Evolutionary conservation across 1,284 basidiomycete species (phyloP), one percentile per base, ranked within the genome.

Genomic region (Moniliella sp.): DNA sequence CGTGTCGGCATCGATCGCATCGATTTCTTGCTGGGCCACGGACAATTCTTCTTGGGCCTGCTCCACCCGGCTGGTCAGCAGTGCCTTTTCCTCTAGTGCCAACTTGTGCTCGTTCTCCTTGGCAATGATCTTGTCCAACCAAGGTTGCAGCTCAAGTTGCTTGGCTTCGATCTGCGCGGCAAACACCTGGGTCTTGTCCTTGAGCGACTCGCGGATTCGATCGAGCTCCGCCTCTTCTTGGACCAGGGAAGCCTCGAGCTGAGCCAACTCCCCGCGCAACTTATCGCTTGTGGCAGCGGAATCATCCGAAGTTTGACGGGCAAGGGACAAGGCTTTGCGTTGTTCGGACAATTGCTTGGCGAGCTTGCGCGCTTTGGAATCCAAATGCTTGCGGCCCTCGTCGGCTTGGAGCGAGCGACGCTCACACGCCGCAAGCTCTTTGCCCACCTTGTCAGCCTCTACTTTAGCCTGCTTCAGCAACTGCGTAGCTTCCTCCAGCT

Each of bases 131-230:
- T 91, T 79, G 23, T 74, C 71, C 2, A 74, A 77, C 88, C 88
- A 94, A 0, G 88, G 91, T 50, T 84, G 77, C 4, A 94, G 72
- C 47, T 94, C 88, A 43, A 75, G 77, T 64, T 97, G 91, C 59
- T 91, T 82, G 16, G 64, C 69, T 57, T 94, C 82, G 43, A 97
- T 93, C 61, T 91, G 73, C 34, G 78, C 75, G 35, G 86, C 78
- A 66, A 88, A 93, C 9, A 74, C 75, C 48, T 86, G 80, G 0
- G 88, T 94, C 64, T 93, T 94, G 62, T 82, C 83, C 66, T 83
- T 88, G 43, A 97, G 65, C 39, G 78, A 75, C 47, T 94, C 84
- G 18, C 76, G 73, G 36, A 97, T 80, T 29, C 68, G 67, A 43
- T 91, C 84, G 2, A 97, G 67, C 34, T 75, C 69, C 23, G 72